Evolutionary conservation across 2,329 filamentous ascomycete genomes (phyloP).

Genomic region (Arthrobotrys musiformis): DNA sequence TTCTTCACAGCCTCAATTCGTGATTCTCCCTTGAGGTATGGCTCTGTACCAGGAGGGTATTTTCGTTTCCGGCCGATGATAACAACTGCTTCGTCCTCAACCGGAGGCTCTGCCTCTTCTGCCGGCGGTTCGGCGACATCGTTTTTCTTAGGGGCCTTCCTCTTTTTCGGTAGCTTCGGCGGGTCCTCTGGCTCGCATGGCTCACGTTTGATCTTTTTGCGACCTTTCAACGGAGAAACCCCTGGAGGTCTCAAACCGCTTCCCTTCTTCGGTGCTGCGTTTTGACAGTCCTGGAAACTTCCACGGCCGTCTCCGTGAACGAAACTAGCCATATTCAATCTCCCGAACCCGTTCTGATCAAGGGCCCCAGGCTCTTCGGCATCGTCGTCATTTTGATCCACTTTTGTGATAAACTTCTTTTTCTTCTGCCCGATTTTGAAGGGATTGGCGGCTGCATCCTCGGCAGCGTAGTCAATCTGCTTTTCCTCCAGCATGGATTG

Average conservation of each 20-base stretch:
- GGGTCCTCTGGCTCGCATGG: background rate
- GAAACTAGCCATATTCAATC: conserved; percentile 8
- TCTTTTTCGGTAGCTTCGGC: conserved; percentile 10
- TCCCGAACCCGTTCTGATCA: conserved; percentile 40
- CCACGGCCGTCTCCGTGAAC: conserved; percentile 35
- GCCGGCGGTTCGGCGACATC: conserved; percentile 1
- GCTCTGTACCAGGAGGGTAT: conserved; percentile 50
- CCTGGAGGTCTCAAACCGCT: conserved; percentile 45
- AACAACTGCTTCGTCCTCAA: conserved; percentile 25
- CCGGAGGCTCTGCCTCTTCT: background rate
- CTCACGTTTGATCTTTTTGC: conserved; percentile 35
- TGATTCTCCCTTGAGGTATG: conserved; percentile 39
- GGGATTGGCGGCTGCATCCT: conserved; percentile 25
- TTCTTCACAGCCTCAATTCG: conserved; percentile 50
- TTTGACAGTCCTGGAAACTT: conserved; percentile 50
- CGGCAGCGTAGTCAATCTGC: conserved; percentile 41
- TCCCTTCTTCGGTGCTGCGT: conserved; percentile 49
- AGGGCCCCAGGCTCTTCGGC: conserved; percentile 12
- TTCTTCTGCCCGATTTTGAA: conserved; percentile 36
- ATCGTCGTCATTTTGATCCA: background rate
- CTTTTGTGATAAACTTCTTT: conserved; percentile 26
- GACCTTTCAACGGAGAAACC: conserved; percentile 43
- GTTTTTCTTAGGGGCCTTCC: conserved; percentile 1
- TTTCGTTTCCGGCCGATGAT: conserved; percentile 50
- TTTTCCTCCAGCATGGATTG: conserved; percentile 46